phyloP scores from a whole-genome alignment of 768 basidiomycete species.

The Cubamyces lactineus region DNA sequence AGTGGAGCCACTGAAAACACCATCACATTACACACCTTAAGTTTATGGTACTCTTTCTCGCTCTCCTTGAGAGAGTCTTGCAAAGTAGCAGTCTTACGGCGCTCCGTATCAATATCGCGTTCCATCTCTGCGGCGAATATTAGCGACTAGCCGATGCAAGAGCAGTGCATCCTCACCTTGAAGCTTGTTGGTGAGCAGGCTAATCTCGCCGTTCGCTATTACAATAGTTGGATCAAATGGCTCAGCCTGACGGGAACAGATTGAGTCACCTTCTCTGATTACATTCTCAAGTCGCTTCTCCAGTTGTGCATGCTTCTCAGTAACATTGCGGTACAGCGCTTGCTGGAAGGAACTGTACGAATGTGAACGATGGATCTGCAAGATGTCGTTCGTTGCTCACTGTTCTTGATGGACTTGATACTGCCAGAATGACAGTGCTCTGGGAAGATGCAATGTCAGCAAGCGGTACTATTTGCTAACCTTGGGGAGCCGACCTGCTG shows the following conservation, averaged over 20 bases:
- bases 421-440: constrained; percentile 89
- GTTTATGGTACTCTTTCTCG: constrained; percentile 86
- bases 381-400: constrained; percentile 39
- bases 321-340: constrained; percentile 78
- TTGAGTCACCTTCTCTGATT: constrained; percentile 69
- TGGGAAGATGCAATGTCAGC: not conserved
- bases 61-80: constrained; percentile 76
- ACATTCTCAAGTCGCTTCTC: constrained; percentile 88
- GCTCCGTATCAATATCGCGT: constrained; percentile 79
- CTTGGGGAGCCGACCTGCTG: constrained; percentile 52
- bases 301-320: constrained; percentile 79
- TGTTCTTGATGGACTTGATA: constrained; percentile 89
- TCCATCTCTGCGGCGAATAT: constrained; percentile 59
- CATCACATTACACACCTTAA: constrained; percentile 56
- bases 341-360: constrained; percentile 74
- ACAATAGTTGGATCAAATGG: not conserved
- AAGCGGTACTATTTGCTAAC: too few species aligned
- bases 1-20: not conserved
- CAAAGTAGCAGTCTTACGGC: constrained; percentile 70
- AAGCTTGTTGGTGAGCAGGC: constrained; percentile 68
- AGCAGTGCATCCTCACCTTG: constrained; percentile 44
- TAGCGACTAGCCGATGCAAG: not conserved
- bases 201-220: constrained; percentile 78
- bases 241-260: not conserved
- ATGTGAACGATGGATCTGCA: not conserved